Evolutionary conservation across 768 basidiomycete genomes (phyloP).

Genomic region (Lactifluus rugatus): DNA sequence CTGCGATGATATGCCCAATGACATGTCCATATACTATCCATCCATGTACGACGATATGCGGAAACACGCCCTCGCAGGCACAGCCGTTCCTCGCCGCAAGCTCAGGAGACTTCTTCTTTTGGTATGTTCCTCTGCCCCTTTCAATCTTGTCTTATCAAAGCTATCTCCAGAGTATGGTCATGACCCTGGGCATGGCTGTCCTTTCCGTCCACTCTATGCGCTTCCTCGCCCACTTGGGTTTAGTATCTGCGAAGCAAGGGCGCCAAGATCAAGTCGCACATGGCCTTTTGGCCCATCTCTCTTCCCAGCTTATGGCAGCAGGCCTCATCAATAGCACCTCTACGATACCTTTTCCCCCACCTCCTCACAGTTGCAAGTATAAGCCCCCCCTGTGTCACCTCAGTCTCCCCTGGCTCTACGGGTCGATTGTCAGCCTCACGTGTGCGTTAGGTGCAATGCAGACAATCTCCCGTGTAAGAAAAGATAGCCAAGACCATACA

Average conservation of each 20-base stretch:
- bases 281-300: constrained; percentile 5
- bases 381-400: constrained; percentile 6
- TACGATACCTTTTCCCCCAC: background rate
- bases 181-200: constrained; percentile 15
- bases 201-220: constrained; percentile 14
- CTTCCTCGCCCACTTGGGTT: constrained; percentile 6
- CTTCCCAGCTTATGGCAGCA: constrained; percentile 1
- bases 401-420: constrained; percentile 16
- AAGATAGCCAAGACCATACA: constrained; percentile 1
- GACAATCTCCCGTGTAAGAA: constrained; percentile 10
- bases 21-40: constrained; percentile 6
- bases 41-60: constrained; percentile 13
- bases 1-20: constrained; percentile 11
- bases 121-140: constrained; percentile 1
- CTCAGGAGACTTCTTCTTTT: constrained; percentile 10
- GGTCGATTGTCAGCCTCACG: constrained; percentile 8
- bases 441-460: constrained; percentile 6
- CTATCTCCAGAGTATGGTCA: constrained; percentile 6
- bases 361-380: constrained; percentile 8
- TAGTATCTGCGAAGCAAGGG: background rate
- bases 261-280: constrained; percentile 5
- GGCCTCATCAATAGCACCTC: constrained; percentile 8
- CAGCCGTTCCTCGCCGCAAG: constrained; percentile 10
- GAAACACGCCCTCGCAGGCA: background rate
- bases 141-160: background rate